Evolutionary conservation across 2,329 filamentous ascomycete species (phyloP).

Genomic region (Rutstroemia sp.): DNA sequence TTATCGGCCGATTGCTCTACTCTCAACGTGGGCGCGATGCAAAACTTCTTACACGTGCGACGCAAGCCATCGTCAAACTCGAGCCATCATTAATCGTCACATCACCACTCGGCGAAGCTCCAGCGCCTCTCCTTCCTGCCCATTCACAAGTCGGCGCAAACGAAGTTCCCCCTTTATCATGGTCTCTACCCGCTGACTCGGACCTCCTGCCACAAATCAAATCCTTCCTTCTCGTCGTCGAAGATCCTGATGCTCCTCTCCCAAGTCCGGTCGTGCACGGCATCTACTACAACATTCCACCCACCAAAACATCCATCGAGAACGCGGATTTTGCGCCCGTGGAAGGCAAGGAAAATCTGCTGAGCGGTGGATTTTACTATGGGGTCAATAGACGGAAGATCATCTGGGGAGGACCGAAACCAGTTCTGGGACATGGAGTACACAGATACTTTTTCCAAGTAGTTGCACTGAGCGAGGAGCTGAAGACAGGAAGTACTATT

Average conservation of each 20-base stretch:
- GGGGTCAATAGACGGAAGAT: neutral
- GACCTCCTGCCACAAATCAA: neutral
- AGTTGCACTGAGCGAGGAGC: neutral
- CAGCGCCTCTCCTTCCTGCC: neutral
- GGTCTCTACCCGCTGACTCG: neutral
- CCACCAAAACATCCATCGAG: neutral
- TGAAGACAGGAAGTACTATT: neutral
- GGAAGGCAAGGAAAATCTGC: neutral
- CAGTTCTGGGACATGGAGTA: neutral
- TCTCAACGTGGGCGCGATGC: neutral
- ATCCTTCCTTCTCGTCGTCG: neutral
- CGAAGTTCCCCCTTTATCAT: neutral
- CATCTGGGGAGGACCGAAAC: neutral
- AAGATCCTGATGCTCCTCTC: neutral
- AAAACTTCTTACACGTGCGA: neutral
- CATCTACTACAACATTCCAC: neutral
- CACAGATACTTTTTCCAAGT: neutral
- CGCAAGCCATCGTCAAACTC: neutral
- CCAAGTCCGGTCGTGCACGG: neutral
- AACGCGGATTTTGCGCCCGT: neutral
- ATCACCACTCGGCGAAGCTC: neutral
- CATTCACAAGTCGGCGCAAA: neutral
- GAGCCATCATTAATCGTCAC: neutral
- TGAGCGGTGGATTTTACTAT: neutral
- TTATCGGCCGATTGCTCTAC: neutral